These are phyloP conservation scores for Lentithecium fluviatile DNA, from an alignment of 495 filamentous ascomycete species.

Conservation along the genomic window DNA sequence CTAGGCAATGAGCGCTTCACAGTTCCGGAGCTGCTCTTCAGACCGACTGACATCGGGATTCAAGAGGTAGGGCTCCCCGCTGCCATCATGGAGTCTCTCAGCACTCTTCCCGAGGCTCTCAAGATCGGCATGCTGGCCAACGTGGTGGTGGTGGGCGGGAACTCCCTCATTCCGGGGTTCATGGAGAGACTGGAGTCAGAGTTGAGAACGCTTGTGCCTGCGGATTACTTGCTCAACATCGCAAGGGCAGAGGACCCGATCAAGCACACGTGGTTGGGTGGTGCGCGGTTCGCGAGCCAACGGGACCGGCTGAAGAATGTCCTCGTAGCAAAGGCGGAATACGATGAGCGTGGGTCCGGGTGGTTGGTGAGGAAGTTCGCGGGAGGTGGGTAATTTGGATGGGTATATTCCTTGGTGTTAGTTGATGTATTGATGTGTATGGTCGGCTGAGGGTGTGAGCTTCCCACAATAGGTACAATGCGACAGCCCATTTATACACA, in stretches of 20 bases:
- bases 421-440: too few species aligned
- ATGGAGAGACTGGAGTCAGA: slow-evolving; percentile 77
- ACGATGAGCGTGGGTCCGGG: slow-evolving; percentile 77
- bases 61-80: slow-evolving; percentile 80
- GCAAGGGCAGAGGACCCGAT: slow-evolving; percentile 71
- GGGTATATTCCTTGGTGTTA: too few species aligned
- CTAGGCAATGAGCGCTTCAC: slow-evolving; percentile 88
- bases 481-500: too few species aligned
- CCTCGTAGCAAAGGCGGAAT: slow-evolving; percentile 80
- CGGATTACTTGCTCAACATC: slow-evolving; percentile 74
- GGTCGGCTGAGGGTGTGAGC: too few species aligned
- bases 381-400: neutral
- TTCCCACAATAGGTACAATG: too few species aligned
- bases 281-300: slow-evolving; percentile 69
- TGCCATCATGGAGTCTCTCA: slow-evolving; percentile 75
- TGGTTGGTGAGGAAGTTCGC: slow-evolving; percentile 78
- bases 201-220: slow-evolving; percentile 69
- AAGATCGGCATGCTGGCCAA: slow-evolving; percentile 82
- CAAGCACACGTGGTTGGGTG: slow-evolving; percentile 80
- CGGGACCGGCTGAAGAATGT: slow-evolving; percentile 58
- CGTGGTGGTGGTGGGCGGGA: slow-evolving; percentile 86
- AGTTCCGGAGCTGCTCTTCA: slow-evolving; percentile 88
- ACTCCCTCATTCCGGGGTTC: slow-evolving; percentile 75
- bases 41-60: slow-evolving; percentile 81
- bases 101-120: slow-evolving; percentile 69